Conservation (phyloP, 2,329 filamentous ascomycete species). For the Colletotrichum camelliae region DNA sequence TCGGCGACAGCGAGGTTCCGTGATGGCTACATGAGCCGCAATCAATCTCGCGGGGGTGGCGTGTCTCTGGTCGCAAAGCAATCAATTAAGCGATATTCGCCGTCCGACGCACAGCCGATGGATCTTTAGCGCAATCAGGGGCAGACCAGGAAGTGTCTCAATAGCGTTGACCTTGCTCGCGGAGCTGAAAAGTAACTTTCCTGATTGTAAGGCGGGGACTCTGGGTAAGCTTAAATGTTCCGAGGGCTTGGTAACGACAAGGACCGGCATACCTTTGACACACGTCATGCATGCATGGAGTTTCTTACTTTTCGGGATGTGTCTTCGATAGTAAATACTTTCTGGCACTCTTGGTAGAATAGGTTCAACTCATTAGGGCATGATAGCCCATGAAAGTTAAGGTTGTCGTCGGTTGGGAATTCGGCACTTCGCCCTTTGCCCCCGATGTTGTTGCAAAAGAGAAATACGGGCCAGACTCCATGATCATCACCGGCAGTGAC, state of each 20-base stretch:
- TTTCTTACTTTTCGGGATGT: background rate
- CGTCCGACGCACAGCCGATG: background rate
- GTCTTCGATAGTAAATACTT: background rate
- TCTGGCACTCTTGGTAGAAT: background rate
- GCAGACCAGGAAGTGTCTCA: background rate
- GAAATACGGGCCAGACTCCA: background rate
- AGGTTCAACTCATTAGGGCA: background rate
- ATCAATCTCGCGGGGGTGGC: background rate
- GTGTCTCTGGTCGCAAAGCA: background rate
- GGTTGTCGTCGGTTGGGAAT: background rate
- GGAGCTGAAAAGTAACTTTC: background rate
- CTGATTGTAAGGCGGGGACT: background rate
- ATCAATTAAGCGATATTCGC: background rate
- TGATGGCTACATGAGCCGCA: background rate
- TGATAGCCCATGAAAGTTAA: background rate
- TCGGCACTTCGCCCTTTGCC: background rate
- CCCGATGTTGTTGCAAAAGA: background rate
- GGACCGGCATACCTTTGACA: background rate
- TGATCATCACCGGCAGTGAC: background rate
- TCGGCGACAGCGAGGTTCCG: background rate
- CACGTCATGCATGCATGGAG: background rate
- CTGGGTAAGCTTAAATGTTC: background rate
- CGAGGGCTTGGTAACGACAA: background rate
- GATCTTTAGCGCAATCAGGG: background rate
- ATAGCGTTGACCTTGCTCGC: background rate